Conservation (phyloP, 2,329 filamentous ascomycete species). For the Fonsecaea pedrosoi region DNA sequence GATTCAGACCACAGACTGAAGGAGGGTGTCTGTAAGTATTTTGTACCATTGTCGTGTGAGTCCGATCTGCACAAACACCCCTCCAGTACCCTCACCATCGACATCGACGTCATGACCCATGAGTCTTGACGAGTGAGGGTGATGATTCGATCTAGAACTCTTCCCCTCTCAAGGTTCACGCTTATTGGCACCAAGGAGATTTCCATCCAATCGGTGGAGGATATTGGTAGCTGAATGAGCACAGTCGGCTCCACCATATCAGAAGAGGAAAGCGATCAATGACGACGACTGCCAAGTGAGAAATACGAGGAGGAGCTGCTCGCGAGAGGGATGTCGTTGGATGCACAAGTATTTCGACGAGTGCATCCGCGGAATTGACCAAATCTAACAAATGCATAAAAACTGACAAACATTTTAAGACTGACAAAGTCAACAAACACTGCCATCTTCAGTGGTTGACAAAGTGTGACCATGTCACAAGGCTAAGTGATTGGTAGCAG, state of each 20-base stretch:
- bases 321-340: too few relatives aligned
- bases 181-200: background rate
- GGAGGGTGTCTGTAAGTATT: background rate
- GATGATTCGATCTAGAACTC: background rate
- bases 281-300: background rate
- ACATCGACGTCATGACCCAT: slow-evolving; percentile 17
- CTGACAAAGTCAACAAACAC: slow-evolving; percentile 3
- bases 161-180: background rate
- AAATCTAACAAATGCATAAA: background rate
- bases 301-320: background rate
- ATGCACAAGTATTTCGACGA: background rate
- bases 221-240: background rate
- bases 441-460: background rate
- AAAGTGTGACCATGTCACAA: too few relatives aligned
- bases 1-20: background rate
- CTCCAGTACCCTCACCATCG: background rate
- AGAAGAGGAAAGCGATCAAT: background rate
- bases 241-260: background rate
- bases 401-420: background rate
- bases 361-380: too few relatives aligned
- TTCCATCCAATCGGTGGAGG: background rate
- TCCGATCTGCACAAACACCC: background rate
- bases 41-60: background rate
- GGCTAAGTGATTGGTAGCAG: background rate
- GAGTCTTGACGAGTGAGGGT: background rate